A percentile compares a stretch with the other conserved stretches of the same genome.
Conservation (phyloP, 169 alveolate species). For the Plasmodium inui region DNA sequence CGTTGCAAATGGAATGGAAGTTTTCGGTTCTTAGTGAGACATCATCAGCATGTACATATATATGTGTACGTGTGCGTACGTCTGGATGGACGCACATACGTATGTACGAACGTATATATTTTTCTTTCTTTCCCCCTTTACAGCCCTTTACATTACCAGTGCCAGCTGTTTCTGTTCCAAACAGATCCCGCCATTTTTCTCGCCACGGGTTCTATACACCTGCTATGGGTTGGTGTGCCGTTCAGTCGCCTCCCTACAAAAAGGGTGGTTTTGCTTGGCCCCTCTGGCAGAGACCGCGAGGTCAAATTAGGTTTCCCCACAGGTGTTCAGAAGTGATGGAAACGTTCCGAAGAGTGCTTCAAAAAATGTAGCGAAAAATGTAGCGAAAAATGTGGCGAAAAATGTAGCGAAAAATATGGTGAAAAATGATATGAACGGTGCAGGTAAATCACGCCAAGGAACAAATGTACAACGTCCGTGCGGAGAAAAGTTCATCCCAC, state of each 20-base stretch:
- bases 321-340: not conserved
- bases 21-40: not conserved
- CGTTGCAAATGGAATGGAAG: not conserved
- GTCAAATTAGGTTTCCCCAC: not conserved
- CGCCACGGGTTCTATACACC: not conserved
- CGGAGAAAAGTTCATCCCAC: not conserved
- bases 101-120: not conserved
- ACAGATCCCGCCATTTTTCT: conserved; percentile 47
- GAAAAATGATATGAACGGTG: no score
- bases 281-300: not conserved
- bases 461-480: not conserved
- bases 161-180: conserved; percentile 72
- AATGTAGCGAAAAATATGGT: no score
- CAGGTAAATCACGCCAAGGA: no score
- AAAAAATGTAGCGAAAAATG: no score
- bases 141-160: conserved; percentile 12
- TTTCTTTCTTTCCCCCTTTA: not conserved
- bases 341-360: no score
- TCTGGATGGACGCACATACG: no score
- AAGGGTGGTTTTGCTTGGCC: not conserved
- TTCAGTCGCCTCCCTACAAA: not conserved
- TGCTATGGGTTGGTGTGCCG: not conserved
- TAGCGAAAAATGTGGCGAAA: no score
- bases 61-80: not conserved
- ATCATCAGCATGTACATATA: not conserved